Base-by-base conservation (phyloP, 176 grass and related monocot genomes). In the Triticum monococcum region DNA sequence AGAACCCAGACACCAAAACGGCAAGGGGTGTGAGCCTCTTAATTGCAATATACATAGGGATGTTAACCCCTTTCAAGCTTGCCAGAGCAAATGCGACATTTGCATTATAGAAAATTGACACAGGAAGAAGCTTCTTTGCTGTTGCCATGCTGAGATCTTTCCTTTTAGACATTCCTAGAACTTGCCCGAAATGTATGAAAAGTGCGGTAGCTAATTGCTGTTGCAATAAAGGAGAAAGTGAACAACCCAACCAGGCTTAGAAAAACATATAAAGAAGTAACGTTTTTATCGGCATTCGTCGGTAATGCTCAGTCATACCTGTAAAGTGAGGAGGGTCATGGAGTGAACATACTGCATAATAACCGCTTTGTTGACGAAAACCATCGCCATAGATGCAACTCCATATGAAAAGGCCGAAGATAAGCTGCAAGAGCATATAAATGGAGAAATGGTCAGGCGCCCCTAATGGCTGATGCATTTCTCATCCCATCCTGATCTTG, bases 1-100 rank as follows among this genome's bases (percentile, higher is more conserved):
- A 50, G 72, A 77, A 86, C 37, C 96, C 91, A 79, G 65, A 38
- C 30, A 95, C 88, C 87, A 98, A 71, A 10, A 98, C 96, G 38
- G 96, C 93, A 88, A 98, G 96, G 36, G 96, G 96, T 9, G 96
- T 98, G 70, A 96, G 90, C 79, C 96, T 94, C 86, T 98, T 98
- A 50, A 98, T 84, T n/a, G 96, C 96, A 86, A 98, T 98, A 75
- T 98, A 98, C 96, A 98, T 98, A 83, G 96, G 96, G 65, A 98
- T 98, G 83, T 98, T 98, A 68, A 98, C 88, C 38, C 96, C 96
- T 85, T 98, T 95, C 85, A 98, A 81, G 88, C 96, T 98, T 38
- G 96, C 96, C 17, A 98, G 64, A 82, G 96, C 96, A 79, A 98
- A 98, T n/a, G 89, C 96, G 35, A 98, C 96, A 88, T 98, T 98